Conservation (phyloP, 805 yeast species). For the Teunomyces kruisii region DNA sequence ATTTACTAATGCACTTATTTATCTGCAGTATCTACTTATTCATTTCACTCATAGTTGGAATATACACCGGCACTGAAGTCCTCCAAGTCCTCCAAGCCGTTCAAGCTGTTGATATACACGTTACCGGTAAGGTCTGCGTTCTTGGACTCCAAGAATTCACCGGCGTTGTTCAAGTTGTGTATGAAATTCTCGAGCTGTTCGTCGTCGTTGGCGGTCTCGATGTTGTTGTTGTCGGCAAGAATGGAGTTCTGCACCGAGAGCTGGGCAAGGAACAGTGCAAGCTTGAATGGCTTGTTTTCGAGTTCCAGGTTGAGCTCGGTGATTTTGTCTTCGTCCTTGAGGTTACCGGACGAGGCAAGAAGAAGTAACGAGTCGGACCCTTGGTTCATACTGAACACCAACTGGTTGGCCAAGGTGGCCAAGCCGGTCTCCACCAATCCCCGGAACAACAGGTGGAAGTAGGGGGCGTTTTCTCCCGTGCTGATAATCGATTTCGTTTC, state of each 20-base stretch:
- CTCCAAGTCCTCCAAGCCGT: slow-evolving; percentile 60
- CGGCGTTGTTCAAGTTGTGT: slow-evolving; percentile 37
- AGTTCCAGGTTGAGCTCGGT: slow-evolving; percentile 13
- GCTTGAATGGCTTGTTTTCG: slow-evolving; percentile 32
- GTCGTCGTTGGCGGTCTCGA: background rate
- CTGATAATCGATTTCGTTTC: slow-evolving; percentile 47
- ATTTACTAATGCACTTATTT: background rate
- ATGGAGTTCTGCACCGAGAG: slow-evolving; percentile 63
- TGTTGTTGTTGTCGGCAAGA: slow-evolving; percentile 43
- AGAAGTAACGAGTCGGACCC: slow-evolving; percentile 11
- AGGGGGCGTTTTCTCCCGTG: slow-evolving; percentile 19
- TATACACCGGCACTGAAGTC: slow-evolving; percentile 90
- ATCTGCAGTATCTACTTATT: slow-evolving; percentile 13
- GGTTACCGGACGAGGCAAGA: slow-evolving; percentile 10
- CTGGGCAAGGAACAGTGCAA: slow-evolving; percentile 71
- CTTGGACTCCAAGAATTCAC: slow-evolving; percentile 10
- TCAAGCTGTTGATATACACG: slow-evolving; percentile 35
- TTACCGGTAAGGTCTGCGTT: slow-evolving; percentile 36
- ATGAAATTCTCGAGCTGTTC: slow-evolving; percentile 25
- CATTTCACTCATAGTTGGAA: slow-evolving; percentile 77
- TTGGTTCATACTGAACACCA: slow-evolving; percentile 26
- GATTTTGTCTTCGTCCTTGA: slow-evolving; percentile 18
- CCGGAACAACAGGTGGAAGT: slow-evolving; percentile 29
- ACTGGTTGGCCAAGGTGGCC: slow-evolving; percentile 34
- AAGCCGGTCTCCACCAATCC: slow-evolving; percentile 34